These are phyloP conservation scores for Citeromyces matritensis DNA, from an alignment of 805 yeast genomes.

Conservation along the genomic window DNA sequence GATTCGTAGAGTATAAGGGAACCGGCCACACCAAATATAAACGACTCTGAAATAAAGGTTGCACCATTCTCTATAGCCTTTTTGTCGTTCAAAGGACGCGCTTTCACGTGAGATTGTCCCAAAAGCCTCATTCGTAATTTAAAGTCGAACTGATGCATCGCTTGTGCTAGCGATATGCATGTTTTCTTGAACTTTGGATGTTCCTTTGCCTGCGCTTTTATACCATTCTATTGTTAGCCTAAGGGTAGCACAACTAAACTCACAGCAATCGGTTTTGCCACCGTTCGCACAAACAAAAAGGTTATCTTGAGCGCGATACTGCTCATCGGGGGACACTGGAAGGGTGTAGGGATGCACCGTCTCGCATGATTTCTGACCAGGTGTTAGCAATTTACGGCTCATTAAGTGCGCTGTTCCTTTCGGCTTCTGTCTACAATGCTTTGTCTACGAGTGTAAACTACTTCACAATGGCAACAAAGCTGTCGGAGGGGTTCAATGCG, in stretches of 20 bases:
- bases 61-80: conserved; percentile 80
- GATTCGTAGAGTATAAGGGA: conserved; percentile 60
- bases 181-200: conserved; percentile 44
- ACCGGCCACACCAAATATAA: conserved; percentile 73
- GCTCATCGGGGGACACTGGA: conserved; percentile 31
- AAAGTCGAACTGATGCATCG: conserved; percentile 51
- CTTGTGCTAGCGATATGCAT: conserved; percentile 63
- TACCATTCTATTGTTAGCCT: conserved; percentile 22
- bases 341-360: not conserved
- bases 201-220: conserved; percentile 64
- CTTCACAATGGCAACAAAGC: conserved; percentile 30
- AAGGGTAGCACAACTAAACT: conserved; percentile 6
- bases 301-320: conserved; percentile 63
- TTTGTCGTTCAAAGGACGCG: conserved; percentile 69
- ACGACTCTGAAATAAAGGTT: conserved; percentile 58
- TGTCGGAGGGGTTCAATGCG: conserved; percentile 32
- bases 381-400: conserved; percentile 9
- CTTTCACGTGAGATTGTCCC: conserved; percentile 35
- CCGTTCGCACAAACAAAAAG: conserved; percentile 54
- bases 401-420: conserved; percentile 18
- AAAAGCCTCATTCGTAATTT: conserved; percentile 42
- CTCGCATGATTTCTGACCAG: conserved; percentile 3
- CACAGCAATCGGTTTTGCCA: conserved; percentile 67
- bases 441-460: conserved; percentile 26
- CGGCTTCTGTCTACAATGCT: conserved; percentile 18